Evolutionary conservation across 768 basidiomycete genomes (phyloP), one percentile per base, ranked within the genome.

Genomic region (Lyophyllum decastes): DNA sequence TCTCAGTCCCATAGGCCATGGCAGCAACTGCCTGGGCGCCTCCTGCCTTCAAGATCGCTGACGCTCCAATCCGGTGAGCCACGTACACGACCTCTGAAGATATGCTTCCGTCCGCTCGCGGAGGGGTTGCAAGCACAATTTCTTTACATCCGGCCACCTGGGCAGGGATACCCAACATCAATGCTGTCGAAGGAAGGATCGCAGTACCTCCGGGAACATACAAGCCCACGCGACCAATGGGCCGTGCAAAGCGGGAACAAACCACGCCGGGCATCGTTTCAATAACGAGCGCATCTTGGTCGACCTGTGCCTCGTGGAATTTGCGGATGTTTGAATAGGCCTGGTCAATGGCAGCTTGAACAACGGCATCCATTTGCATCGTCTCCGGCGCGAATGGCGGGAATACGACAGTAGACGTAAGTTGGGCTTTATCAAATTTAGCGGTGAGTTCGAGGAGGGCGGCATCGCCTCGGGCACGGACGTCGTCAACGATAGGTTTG

Each of bases 171-270:
- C 96, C 96, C 19, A 99, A 86, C 95, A 98, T 98, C 65, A 99
- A 82, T 2, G 97, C 96, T 19, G 97, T 98, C 4, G 93, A 95
- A 12, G 97, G 97, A 17, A 99, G 81, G 46, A 98, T 83, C 2
- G 97, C 97, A 4, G 97, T 98, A 16, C 97, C 97, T 26, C 97
- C 97, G 1, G 97, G 97, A 2, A 99, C 90, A 74, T 99, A 99
- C 46, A 99, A 78, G 35, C 97, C 97, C 30, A 98, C 96, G 44
- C 95, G 88, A 48, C 90, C 88, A 66, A 99, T 95, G n/a, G 97
- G 89, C 45, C 95, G 86, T 1, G 94, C 90, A 72, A 98, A 97
- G 40, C 97, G 87, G 49, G 94, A 90, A 75, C 97, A 98, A 2
- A 93, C 88, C 44, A 99, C 95, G 10, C 97, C 97, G 7, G 97